These are phyloP conservation scores for Saccharum officinarum DNA, from an alignment of 176 grass and related monocot species.

Conservation along the genomic window DNA sequence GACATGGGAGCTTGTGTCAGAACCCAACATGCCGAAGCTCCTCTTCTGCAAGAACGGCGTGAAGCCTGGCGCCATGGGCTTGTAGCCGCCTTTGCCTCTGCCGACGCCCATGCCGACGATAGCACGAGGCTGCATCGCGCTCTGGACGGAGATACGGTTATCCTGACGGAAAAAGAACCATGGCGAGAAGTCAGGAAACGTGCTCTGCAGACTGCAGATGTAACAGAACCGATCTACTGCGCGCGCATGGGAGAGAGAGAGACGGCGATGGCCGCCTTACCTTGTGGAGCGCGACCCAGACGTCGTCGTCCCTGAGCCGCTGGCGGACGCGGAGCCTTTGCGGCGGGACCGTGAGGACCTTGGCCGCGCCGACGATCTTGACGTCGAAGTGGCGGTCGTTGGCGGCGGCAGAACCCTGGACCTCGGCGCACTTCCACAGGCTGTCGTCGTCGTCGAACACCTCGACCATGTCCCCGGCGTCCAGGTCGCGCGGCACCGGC, in stretches of 20 bases:
- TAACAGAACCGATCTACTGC: neutral
- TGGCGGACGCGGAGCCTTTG: constrained; percentile 17
- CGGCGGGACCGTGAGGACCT: neutral
- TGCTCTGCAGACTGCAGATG: neutral
- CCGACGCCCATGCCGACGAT: neutral
- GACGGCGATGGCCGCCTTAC: constrained; percentile 3
- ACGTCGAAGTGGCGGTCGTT: constrained; percentile 25
- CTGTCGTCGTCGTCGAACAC: constrained; percentile 34
- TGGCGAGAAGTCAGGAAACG: neutral
- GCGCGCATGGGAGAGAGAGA: neutral
- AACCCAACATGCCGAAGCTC: neutral
- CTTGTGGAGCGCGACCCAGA: constrained; percentile 56
- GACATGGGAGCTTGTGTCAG: neutral
- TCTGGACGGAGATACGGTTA: neutral
- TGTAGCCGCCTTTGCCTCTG: neutral
- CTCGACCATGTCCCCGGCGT: constrained; percentile 52
- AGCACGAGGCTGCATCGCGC: neutral
- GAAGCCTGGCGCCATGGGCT: neutral
- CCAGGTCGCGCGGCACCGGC: constrained; percentile 28
- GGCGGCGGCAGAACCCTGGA: neutral
- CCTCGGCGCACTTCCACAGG: constrained; percentile 57
- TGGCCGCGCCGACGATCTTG: constrained; percentile 39
- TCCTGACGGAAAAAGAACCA: constrained; percentile 7
- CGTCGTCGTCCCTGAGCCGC: constrained; percentile 18
- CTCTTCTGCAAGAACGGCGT: constrained; percentile 19